Base-by-base conservation (phyloP, 2,329 filamentous ascomycete species). In the Fusarium scirpi region DNA sequence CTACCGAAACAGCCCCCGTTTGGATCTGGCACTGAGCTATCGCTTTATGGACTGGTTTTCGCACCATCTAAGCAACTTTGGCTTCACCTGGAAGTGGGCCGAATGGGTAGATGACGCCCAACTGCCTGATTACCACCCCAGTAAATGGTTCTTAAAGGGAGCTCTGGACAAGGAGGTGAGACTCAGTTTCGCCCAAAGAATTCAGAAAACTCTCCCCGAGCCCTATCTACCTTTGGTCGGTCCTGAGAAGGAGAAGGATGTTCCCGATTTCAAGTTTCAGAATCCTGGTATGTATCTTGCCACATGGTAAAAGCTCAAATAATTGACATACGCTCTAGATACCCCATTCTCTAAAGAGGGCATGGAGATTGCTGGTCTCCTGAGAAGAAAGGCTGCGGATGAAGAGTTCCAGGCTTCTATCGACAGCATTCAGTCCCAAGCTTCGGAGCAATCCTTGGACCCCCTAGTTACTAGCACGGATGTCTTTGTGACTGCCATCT, bases 31-130 rank as follows among this genome's bases (percentile, higher is more conserved):
- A 81, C 84, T 99, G 45, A 87, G 85, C 59, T 92, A 94, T 76
- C 89, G 96, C 27, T 98, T 98, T 82, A 85, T 97, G 78, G 95
- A 98, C 79, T 99, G 96, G 96, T 99, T 99, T 78, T 89, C 95
- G 20, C 96, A 99, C 79, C 96, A 99, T 83, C 83, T 99, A 72
- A 98, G 94, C 82, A 99, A 99, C 83, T 99, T 99, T 78, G 96
- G 97, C 56, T 99, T 98, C 79, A 96, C 96, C 12, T 99, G 96
- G 96, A 98, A 98, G 82, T 99, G 96, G 96, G 91, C 92, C 18
- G 96, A 99, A 82, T 99, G 96, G 96, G 87, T 92, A 49, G 93
- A 94, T 18, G 94, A 98, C 78, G 90, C 97, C 18, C 86, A 89
- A 45, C 86, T 97, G 27, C 88, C 93, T 0, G 85, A 91, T 65